Conservation (phyloP, 2,329 filamentous ascomycete genomes). For the Nemania sp. region DNA sequence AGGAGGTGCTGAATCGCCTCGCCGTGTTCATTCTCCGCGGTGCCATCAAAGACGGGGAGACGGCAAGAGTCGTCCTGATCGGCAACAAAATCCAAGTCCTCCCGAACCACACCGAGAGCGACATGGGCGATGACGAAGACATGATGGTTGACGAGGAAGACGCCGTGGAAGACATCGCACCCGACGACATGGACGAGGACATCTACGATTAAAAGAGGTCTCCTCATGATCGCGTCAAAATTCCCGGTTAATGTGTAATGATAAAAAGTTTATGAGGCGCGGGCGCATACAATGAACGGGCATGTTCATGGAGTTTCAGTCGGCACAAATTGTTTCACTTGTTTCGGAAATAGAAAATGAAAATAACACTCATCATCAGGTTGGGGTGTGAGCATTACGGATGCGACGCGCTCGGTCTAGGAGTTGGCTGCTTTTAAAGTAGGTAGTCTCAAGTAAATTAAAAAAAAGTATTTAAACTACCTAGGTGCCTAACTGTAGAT, state of each 20-base stretch:
- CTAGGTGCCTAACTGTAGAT: too few species aligned
- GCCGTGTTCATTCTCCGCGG: constrained; percentile 90
- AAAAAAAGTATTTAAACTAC: too few species aligned
- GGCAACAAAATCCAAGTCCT: constrained; percentile 81
- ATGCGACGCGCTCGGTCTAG: too few species aligned
- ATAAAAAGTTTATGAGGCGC: constrained; percentile 1
- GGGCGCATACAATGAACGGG: constrained; percentile 1
- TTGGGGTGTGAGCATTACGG: too few species aligned
- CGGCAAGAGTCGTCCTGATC: constrained; percentile 76
- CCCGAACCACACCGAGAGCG: constrained; percentile 75
- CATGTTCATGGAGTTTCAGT: too few species aligned
- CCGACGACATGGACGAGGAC: constrained; percentile 65
- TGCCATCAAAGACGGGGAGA: constrained; percentile 82
- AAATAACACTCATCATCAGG: too few species aligned
- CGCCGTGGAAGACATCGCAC: constrained; percentile 69
- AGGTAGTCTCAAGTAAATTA: too few species aligned
- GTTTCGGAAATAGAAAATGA: too few species aligned
- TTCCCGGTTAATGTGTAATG: constrained; percentile 2
- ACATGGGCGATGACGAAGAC: constrained; percentile 64
- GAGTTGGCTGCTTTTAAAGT: too few species aligned
- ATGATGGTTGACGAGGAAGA: constrained; percentile 76
- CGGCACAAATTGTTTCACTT: too few species aligned
- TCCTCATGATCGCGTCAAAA: neutral
- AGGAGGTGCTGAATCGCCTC: constrained; percentile 91
- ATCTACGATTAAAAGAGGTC: constrained; percentile 48